Evolutionary conservation across 2,329 filamentous ascomycete species (phyloP), one percentile per base, ranked within the genome.

Genomic region (Aureobasidium sp.): DNA sequence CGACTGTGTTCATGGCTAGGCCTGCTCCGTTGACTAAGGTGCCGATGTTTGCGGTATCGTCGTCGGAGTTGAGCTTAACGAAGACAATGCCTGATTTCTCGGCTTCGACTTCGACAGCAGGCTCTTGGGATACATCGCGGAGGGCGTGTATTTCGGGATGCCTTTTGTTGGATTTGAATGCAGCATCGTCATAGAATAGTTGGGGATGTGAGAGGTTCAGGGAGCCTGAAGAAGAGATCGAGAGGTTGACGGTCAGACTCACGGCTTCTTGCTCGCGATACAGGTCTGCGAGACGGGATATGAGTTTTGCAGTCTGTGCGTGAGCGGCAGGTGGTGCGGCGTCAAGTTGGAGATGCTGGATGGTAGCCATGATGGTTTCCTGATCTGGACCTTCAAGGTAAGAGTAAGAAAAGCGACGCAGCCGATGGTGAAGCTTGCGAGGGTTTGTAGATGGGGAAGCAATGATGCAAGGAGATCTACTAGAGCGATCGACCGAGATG

Each of bases 21-120:
- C 91, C 91, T 0, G 92, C 91, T 45, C 91, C 91, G 70, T 96
- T 96, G 66, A 96, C 90, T 10, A 95, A 78, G 0, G 89, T 96
- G 42, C 90, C 91, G 58, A 96, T 86, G 64, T 85, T 85, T 59
- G 80, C 83, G 59, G 77, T 70, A 0, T 77, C 77, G 2, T 80
- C 78, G 61, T 69, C 61, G 3, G 48, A 42, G 9, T 67, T 71
- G 2, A 83, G 79, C 67, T 83, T 86, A 65, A 95, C 82, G 72
- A 92, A 95, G 0, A 94, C 88, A 67, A 96, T 91, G 3, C 90
- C 90, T 62, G 86, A 78, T 63, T 82, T 79, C 70, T 88, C 86
- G 2, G 84, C 87, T 66, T 85, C 82, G 3, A 83, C 74, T 67
- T 88, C 86, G 52, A 79, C 78, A 0, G 78, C 72, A 21, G 83